Conservation (phyloP, 805 yeast genomes). For the Nematodospora valgi region DNA sequence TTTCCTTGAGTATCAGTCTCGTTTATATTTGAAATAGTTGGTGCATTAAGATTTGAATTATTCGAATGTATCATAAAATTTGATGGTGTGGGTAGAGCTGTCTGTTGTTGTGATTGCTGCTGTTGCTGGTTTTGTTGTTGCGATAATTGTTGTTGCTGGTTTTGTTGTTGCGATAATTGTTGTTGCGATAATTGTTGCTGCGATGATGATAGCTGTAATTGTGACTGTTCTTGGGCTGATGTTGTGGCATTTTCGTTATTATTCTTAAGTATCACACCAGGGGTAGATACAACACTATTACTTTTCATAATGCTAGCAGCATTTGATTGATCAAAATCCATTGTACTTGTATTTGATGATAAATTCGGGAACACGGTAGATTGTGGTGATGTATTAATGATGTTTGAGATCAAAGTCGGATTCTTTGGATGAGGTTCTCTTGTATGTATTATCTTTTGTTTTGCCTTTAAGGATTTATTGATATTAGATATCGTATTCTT, state of each 20-base stretch:
- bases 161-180: not conserved
- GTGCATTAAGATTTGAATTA: conserved; percentile 5
- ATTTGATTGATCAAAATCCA: not conserved
- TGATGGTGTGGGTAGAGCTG: conserved; percentile 1
- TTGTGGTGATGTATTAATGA: conserved; percentile 34
- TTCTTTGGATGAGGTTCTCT: conserved; percentile 37
- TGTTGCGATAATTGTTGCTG: not conserved
- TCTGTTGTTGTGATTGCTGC: not conserved
- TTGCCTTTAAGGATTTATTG: conserved; percentile 41
- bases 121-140: conserved; percentile 1
- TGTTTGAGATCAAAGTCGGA: conserved; percentile 32
- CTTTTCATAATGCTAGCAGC: not conserved
- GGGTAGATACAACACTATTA: not conserved
- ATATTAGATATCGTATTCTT: conserved; percentile 35
- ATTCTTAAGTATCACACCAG: not conserved
- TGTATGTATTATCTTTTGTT: conserved; percentile 35
- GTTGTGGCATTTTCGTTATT: not conserved
- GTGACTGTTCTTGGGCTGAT: conserved; percentile 1
- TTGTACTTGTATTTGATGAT: conserved; percentile 4
- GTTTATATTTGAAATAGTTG: not conserved
- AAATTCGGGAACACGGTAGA: conserved; percentile 17
- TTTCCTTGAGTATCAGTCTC: conserved; percentile 10
- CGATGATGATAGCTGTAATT: not conserved
- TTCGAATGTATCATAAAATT: conserved; percentile 7
- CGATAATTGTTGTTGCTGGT: not conserved